Evolutionary conservation across 345 rosid genomes (phyloP).

Genomic region (Murraya paniculata): DNA sequence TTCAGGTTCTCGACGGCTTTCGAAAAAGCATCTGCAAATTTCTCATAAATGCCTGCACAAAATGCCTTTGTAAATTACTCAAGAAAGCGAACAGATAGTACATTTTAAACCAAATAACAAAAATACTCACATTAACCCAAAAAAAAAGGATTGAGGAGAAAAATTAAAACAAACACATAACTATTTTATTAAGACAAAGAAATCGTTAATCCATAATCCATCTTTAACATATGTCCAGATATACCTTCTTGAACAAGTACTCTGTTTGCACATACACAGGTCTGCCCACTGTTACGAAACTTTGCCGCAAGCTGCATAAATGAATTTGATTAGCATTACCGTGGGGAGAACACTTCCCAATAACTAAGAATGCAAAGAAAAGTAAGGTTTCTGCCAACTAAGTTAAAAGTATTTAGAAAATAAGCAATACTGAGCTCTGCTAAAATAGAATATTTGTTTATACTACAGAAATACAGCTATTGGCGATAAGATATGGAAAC

Average conservation of each 20-base stretch:
- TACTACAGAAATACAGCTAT: background rate
- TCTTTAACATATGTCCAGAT: constrained; percentile 14
- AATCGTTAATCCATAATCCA: background rate
- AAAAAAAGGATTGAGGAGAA: background rate
- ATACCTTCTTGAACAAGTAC: constrained; percentile 94
- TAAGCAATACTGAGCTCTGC: background rate
- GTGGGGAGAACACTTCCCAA: background rate
- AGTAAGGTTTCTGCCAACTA: background rate
- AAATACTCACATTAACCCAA: background rate
- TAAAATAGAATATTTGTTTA: background rate
- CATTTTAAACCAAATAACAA: background rate
- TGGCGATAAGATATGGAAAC: background rate
- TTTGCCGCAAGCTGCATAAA: constrained; percentile 84
- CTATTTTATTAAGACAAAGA: too few species aligned
- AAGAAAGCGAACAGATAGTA: background rate
- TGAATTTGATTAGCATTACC: constrained; percentile 7
- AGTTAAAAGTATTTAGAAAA: background rate
- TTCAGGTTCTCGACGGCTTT: constrained; percentile 79
- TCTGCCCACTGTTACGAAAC: constrained; percentile 95
- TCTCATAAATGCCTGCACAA: constrained; percentile 81
- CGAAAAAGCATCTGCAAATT: constrained; percentile 80
- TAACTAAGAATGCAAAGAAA: background rate
- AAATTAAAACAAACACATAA: background rate
- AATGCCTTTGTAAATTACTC: background rate
- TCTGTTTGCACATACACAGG: constrained; percentile 96